phyloP scores from a whole-genome alignment of 2,329 filamentous ascomycete species.

The Mariannaea sp. region DNA sequence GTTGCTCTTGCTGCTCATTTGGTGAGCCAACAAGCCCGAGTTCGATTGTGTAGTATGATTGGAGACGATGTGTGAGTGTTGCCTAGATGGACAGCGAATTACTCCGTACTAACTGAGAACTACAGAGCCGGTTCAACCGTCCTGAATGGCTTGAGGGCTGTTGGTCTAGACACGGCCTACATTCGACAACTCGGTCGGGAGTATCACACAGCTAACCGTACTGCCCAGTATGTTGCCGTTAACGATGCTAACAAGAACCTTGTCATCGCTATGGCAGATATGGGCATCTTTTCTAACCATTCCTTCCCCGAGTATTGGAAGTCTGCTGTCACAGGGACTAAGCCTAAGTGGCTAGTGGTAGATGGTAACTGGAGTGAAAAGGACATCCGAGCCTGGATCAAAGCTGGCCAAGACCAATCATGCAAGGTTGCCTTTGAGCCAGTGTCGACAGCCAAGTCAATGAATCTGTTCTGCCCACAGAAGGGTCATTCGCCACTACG shows the following conservation, averaged over 20 bases:
- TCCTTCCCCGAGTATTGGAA: constrained; percentile 63
- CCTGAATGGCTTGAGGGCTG: constrained; percentile 65
- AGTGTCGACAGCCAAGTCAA: constrained; percentile 80
- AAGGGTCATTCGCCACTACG: constrained; percentile 47
- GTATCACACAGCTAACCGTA: constrained; percentile 62
- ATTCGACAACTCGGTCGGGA: constrained; percentile 61
- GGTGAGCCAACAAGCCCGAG: constrained; percentile 61
- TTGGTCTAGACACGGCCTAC: constrained; percentile 67
- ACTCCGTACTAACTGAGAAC: constrained; percentile 3
- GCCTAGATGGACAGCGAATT: background rate
- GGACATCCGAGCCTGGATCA: constrained; percentile 70
- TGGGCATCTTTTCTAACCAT: constrained; percentile 75
- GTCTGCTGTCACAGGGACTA: constrained; percentile 58
- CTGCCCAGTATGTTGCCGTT: constrained; percentile 88
- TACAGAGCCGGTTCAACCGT: constrained; percentile 73
- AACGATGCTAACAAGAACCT: constrained; percentile 85
- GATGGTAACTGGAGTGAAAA: constrained; percentile 83
- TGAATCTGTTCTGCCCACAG: constrained; percentile 64
- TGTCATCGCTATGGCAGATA: constrained; percentile 93
- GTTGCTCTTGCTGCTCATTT: constrained; percentile 83
- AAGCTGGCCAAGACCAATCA: constrained; percentile 59
- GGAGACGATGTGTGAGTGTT: constrained; percentile 72
- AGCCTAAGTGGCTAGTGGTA: constrained; percentile 78
- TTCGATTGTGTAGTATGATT: constrained; percentile 79
- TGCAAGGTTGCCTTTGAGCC: constrained; percentile 81